Base-by-base conservation (phyloP, 2,329 filamentous ascomycete genomes). In the Ambrosiella xylebori region DNA sequence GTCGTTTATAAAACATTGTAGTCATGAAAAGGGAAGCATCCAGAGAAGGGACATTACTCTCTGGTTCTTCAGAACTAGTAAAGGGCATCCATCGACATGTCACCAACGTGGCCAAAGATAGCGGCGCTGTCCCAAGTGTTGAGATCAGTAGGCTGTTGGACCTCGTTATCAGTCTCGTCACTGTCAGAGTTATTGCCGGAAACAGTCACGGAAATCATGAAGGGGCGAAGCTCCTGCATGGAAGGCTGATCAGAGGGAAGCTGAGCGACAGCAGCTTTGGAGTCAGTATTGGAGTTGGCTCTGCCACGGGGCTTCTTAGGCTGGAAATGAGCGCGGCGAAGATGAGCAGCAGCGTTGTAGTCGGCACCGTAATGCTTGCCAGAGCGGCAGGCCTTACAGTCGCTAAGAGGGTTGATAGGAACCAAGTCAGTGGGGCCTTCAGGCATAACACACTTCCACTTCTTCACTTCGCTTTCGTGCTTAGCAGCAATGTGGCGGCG, bases 261-360 rank as follows among this genome's bases (percentile, higher is more conserved):
- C 19, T 13, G 17, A n/a, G 45, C 40, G 17, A 49, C 39, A 17
- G n/a, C 40, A 11, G 17, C 45, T 56, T 54, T 56, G 55, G 38
- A 41, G 19, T 56, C 56, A 37, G 49, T 52, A 27, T 38, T 19
- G 19, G 69, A 69, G 62, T 67, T 71, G 36, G 61, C 66, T 41
- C 61, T 58, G 40, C 70, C 71, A 12, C 77, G 72, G 7, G 71
- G 66, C 1, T 71, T 66, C 69, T 79, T 80, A 56, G 74, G 84
- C 66, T 85, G 86, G 75, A 96, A 97, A 68, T 97, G 91, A 0
- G 85, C 85, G 54, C 91, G 82, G 47, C 90, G 80, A 7, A 97
- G 77, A 67, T 97, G 91, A 0, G 89, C 91, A 0, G 89, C 89
- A 0, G 90, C 91, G 65, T 97, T 97, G 71, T 97, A 96, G 71